phyloP scores from a whole-genome alignment of 208 protist species.

The Leishmania amazonensis region DNA sequence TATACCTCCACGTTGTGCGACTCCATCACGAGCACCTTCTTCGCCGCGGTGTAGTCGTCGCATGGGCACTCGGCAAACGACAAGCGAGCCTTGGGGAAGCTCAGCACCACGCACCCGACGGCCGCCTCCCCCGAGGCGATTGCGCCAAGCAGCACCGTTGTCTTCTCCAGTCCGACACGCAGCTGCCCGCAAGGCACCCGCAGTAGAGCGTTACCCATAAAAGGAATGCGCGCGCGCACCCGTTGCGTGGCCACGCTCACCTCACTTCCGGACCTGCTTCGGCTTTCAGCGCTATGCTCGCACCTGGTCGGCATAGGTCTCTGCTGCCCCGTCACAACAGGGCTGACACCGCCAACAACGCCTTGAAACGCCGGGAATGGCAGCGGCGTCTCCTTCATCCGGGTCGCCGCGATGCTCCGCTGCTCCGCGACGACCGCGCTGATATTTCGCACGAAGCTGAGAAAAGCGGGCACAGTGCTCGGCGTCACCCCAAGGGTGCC shows the following conservation, averaged over 20 bases:
- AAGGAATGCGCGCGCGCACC: constrained; percentile 39
- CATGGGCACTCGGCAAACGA: constrained; percentile 81
- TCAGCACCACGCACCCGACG: constrained; percentile 64
- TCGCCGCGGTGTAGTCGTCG: constrained; percentile 56
- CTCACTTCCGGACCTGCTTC: constrained; percentile 2
- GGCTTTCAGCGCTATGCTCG: constrained; percentile 2
- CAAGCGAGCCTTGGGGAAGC: constrained; percentile 49
- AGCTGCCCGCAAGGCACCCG: constrained; percentile 79
- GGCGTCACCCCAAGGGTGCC: constrained; percentile 75
- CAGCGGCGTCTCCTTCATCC: constrained; percentile 28
- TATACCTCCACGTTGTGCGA: constrained; percentile 79
- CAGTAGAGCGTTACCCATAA: constrained; percentile 66
- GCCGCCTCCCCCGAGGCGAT: constrained; percentile 43
- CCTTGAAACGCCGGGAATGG: background rate
- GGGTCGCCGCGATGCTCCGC: constrained; percentile 34
- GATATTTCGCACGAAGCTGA: constrained; percentile 56
- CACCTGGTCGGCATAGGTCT: background rate
- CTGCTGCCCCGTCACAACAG: background rate
- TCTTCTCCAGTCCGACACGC: constrained; percentile 50
- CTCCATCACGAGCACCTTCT: constrained; percentile 75
- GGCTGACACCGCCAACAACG: background rate
- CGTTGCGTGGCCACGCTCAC: constrained; percentile 13
- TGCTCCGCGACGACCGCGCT: constrained; percentile 64
- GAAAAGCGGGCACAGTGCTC: constrained; percentile 68
- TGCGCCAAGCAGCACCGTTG: constrained; percentile 65